Evolutionary conservation across 768 basidiomycete genomes (phyloP), one percentile per base, ranked within the genome.

Genomic region (Rhizopogon rudus): DNA sequence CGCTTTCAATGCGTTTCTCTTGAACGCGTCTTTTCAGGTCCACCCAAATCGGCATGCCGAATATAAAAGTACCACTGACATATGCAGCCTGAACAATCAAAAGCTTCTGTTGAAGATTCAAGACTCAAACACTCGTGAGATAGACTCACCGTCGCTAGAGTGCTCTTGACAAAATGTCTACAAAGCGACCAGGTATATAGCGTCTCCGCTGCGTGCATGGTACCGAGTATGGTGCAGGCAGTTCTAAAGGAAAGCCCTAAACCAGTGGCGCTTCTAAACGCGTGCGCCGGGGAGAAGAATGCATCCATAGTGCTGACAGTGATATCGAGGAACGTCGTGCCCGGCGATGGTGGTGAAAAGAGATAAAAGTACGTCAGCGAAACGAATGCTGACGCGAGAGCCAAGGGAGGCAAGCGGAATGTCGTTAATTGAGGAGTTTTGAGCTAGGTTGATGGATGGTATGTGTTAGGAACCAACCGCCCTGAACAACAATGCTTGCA

Each of bases 1-100:
- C 86, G 29, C 88, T 89, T 54, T 88, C 82, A 42, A 92, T 92
- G 2, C 88, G 78, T 14, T 83, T 82, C 33, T 73, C 69, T 58
- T 91, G 86, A 9, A 91, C 79, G 25, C 80, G 77, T 60, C 69
- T 76, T 52, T 80, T 73, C 57, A 91, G 67, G 57, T 82, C 77
- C 9, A 54, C 28, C 75, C 80, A 81, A 10, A 82, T 73, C 0
- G 84, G 83, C 51, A 74, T 75, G 0, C 90, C 90, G 33, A 77
- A 70, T 0, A 78, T 1, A 1, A 84, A n/a, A 1, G 83, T 81
- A 0, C 75, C 61, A 1, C 73, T 25, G n/a, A 82, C 63, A 66
- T 88, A 89, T 22, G 73, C 65, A 3, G 68, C 60, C 89, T 91
- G 48, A 5, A 28, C 29, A 35, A 31, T 7, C 25, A 25, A 43